These are phyloP conservation scores for Kodamaea nitidulidarum DNA, from an alignment of 805 yeast genomes.

Conservation along the genomic window DNA sequence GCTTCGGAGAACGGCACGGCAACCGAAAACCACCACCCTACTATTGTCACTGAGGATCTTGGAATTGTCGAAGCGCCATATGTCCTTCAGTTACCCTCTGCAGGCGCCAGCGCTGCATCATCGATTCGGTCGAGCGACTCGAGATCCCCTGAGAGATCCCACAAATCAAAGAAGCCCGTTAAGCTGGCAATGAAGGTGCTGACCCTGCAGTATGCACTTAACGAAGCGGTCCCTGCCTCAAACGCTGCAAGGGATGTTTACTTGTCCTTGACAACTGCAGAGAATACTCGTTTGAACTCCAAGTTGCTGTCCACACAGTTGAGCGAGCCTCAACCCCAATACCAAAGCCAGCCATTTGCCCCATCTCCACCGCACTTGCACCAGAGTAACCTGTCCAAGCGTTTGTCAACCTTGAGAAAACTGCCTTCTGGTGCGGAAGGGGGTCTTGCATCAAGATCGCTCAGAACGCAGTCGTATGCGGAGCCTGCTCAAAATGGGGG, in stretches of 20 bases:
- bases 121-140: slow-evolving; percentile 33
- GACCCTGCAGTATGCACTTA: slow-evolving; percentile 3
- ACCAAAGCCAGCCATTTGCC: too few species aligned
- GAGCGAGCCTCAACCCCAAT: slow-evolving; percentile 15
- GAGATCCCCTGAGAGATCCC: slow-evolving; percentile 14
- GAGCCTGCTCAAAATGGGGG: slow-evolving; percentile 11
- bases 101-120: slow-evolving; percentile 7
- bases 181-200: slow-evolving; percentile 48
- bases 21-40: neutral
- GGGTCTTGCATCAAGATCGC: slow-evolving; percentile 21
- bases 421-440: slow-evolving; percentile 10
- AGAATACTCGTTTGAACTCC: slow-evolving; percentile 72
- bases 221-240: slow-evolving; percentile 8
- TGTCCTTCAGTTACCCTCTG: slow-evolving; percentile 12
- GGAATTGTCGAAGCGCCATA: slow-evolving; percentile 21
- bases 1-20: too few species aligned
- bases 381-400: slow-evolving; percentile 2
- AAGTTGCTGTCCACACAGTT: slow-evolving; percentile 44
- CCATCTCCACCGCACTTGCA: neutral
- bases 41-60: slow-evolving; percentile 12
- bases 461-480: slow-evolving; percentile 34
- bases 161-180: slow-evolving; percentile 33
- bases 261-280: slow-evolving; percentile 68
- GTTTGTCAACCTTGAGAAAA: slow-evolving; percentile 6
- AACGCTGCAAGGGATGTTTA: slow-evolving; percentile 61